These are phyloP conservation scores for Candida tetrigidarum DNA, from an alignment of 1,139 yeast species.

Conservation along the genomic window DNA sequence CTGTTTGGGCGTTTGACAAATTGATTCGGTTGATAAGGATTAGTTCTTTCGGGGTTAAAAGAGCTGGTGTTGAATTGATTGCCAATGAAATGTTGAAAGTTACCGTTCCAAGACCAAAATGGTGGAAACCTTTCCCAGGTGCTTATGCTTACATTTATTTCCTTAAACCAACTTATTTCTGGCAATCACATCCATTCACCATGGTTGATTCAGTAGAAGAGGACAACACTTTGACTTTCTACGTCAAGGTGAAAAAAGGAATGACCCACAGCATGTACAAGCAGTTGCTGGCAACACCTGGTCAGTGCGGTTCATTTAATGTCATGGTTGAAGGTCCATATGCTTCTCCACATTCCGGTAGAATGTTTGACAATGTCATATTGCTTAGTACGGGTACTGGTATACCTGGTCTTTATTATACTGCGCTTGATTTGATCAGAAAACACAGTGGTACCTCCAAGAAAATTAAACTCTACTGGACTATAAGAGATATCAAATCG, in stretches of 20 bases:
- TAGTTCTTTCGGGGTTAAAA: conserved; percentile 31
- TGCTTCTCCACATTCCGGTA: conserved; percentile 24
- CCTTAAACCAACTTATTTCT: conserved; percentile 51
- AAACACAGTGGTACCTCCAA: conserved; percentile 12
- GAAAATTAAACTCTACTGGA: conserved; percentile 49
- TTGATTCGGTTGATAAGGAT: conserved; percentile 26
- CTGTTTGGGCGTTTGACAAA: conserved; percentile 36
- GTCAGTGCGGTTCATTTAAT: conserved; percentile 17
- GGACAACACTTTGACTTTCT: conserved; percentile 40
- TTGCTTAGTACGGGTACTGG: conserved; percentile 36
- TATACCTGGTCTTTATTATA: conserved; percentile 36
- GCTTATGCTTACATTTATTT: conserved; percentile 60
- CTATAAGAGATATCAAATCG: conserved; percentile 44
- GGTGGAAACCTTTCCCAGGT: conserved; percentile 36
- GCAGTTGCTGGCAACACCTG: conserved; percentile 17
- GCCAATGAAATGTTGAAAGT: conserved; percentile 19
- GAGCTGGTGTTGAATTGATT: conserved; percentile 19
- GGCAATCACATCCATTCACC: conserved; percentile 73
- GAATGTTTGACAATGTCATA: conserved; percentile 26
- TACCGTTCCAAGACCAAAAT: conserved; percentile 18
- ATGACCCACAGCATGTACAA: conserved; percentile 39
- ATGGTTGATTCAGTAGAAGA: conserved; percentile 42
- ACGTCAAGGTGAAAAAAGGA: conserved; percentile 51
- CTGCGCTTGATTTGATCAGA: conserved; percentile 28
- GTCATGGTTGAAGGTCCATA: conserved; percentile 35